These are phyloP conservation scores for Mycena sanguinolenta DNA, from an alignment of 768 basidiomycete genomes.

Conservation along the genomic window DNA sequence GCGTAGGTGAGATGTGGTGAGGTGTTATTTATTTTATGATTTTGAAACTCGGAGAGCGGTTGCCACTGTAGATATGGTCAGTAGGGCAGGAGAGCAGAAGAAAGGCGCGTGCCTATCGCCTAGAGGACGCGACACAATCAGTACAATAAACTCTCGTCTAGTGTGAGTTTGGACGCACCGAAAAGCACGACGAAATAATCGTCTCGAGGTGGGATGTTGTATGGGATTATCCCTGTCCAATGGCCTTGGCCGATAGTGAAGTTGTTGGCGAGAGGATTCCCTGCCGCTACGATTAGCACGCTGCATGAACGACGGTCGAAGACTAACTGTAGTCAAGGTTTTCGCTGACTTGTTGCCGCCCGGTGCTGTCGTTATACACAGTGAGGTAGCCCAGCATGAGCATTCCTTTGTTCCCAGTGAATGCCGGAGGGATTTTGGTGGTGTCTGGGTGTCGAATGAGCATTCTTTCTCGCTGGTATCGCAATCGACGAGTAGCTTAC, in stretches of 20 bases:
- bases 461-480: background rate
- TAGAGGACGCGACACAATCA: no score
- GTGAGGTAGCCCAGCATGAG: conserved; percentile 57
- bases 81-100: background rate
- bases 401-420: conserved; percentile 45
- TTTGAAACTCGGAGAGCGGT: conserved; percentile 45
- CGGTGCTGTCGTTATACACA: conserved; percentile 16
- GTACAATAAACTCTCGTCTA: no score
- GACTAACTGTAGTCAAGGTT: conserved; percentile 56
- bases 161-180: conserved; percentile 31
- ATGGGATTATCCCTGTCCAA: conserved; percentile 10
- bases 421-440: conserved; percentile 49
- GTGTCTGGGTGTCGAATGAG: conserved; percentile 36
- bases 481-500: conserved; percentile 30
- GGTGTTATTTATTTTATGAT: conserved; percentile 14
- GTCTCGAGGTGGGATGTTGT: background rate
- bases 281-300: conserved; percentile 30
- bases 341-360: conserved; percentile 48
- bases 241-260: conserved; percentile 34
- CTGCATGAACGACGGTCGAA: no score
- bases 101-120: conserved; percentile 39
- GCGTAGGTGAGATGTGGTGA: background rate
- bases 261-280: conserved; percentile 43
- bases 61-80: conserved; percentile 39
- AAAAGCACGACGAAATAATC: conserved; percentile 42